Evolutionary conservation across 2,329 filamentous ascomycete genomes (phyloP).

Genomic region (Cladosporium cucumerinum): DNA sequence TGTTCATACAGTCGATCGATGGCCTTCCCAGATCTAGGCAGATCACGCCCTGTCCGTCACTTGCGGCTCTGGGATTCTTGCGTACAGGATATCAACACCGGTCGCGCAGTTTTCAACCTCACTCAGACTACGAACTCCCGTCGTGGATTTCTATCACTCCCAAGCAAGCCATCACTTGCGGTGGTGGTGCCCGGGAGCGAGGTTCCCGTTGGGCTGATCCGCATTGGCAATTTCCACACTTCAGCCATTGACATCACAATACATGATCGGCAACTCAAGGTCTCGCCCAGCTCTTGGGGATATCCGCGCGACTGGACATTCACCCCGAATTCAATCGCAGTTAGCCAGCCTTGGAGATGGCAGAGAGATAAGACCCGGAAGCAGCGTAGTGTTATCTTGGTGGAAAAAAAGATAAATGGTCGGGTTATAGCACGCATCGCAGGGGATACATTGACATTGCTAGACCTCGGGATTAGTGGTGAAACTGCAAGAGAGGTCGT

Average conservation of each 20-base stretch:
- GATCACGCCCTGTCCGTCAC: not conserved
- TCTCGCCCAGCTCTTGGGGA: not conserved
- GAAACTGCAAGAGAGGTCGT: constrained; percentile 25
- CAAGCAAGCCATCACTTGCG: not conserved
- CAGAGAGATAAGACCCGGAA: not conserved
- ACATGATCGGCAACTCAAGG: not conserved
- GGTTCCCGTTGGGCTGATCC: not conserved
- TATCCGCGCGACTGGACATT: not conserved
- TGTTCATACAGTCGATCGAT: not conserved
- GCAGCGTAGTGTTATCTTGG: constrained; percentile 16
- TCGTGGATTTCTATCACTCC: not conserved
- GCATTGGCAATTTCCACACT: not conserved
- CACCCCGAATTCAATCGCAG: not conserved
- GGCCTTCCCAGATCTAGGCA: not conserved
- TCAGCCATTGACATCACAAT: not conserved
- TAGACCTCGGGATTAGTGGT: constrained; percentile 19
- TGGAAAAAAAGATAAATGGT: constrained; percentile 24
- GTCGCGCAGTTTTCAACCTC: not conserved
- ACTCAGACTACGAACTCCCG: not conserved
- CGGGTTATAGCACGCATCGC: constrained; percentile 23
- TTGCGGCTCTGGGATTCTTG: not conserved
- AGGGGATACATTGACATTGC: constrained; percentile 23
- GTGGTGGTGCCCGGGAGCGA: not conserved
- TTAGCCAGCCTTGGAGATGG: not conserved
- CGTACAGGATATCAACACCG: not conserved